Conservation (phyloP, 169 alveolate genomes). For the Miamiensis avidus region DNA sequence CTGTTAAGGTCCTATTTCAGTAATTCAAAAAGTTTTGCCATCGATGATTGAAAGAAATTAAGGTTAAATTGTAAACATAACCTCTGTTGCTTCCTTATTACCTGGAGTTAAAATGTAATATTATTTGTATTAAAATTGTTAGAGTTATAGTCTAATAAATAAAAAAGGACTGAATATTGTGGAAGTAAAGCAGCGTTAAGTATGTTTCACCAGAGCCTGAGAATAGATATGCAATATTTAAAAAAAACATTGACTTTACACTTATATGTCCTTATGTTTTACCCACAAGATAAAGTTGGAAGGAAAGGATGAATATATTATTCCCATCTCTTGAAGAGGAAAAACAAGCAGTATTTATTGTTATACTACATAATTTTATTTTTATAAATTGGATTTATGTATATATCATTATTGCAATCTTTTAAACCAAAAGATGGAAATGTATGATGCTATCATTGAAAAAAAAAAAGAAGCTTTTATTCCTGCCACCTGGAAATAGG, state of each 20-base stretch:
- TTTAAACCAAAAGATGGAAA: constrained; percentile 3
- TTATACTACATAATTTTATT: no score
- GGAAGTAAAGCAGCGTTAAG: constrained; percentile 13
- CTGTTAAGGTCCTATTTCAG: constrained; percentile 3
- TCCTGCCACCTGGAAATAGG: constrained; percentile 12
- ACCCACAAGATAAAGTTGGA: background rate
- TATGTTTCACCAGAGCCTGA: constrained; percentile 1
- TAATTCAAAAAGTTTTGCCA: constrained; percentile 2
- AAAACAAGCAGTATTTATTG: background rate
- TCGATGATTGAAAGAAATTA: constrained; percentile 13
- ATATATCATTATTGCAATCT: no score
- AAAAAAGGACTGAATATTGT: constrained; percentile 15
- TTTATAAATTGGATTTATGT: no score
- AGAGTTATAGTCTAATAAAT: background rate
- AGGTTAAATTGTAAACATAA: constrained; percentile 12
- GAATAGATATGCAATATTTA: background rate
- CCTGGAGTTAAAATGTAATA: constrained; percentile 23
- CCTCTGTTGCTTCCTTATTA: constrained; percentile 16
- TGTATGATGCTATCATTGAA: constrained; percentile 4
- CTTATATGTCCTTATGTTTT: constrained; percentile 12
- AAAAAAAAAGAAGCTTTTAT: constrained; percentile 16
- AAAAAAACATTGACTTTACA: constrained; percentile 1
- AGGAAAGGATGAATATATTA: background rate
- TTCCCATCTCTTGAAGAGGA: background rate
- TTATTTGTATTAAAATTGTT: background rate